Evolutionary conservation across 495 filamentous ascomycete species (phyloP), one percentile per base, ranked within the genome.

Genomic region (Penicillium ucsense): DNA sequence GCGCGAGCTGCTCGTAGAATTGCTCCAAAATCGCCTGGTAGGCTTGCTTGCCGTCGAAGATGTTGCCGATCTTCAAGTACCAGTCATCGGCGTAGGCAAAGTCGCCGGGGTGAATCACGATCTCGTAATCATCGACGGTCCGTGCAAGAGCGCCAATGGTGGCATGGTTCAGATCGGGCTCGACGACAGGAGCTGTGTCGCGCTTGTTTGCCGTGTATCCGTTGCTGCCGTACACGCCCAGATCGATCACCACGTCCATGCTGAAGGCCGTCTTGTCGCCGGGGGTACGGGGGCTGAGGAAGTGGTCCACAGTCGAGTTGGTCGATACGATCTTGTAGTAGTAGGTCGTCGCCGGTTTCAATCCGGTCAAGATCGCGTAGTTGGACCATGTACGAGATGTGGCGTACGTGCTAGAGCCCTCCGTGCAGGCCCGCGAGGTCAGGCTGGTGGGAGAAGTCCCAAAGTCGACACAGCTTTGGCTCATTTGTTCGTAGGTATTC

Each of bases 151-250:
- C 73, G 20, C 65, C 70, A 51, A 82, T 82, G 36, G 80, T 83
- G 12, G 74, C 77, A 59, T 82, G 78, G 62, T 82, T 80, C 4
- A 81, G 65, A n/a, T 70, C 71, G 3, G 79, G 79, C 20, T 74
- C 57, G 35, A 82, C 57, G 20, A 52, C 50, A 0, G 78, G 78
- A 41, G 76, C 78, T 2, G 61, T 67, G 50, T 79, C 75, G 31
- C 69, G 63, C 59, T 78, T 81, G 46, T 68, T 38, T 41, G 72
- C 70, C 3, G 79, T 83, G 62, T 63, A 83, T 11, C 78, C 78
- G 53, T 81, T 73, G 3, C 57, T 57, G 31, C 77, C 77, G 52
- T 79, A 79, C 37, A 80, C 75, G 5, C 75, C 76, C 33, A 80
- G 57, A 43, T 80, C 76, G n/a, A 72, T 73, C 3, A 77, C 70